A percentile compares a stretch with the other conserved stretches of the same genome.
phyloP scores from a whole-genome alignment of 129 eudicot genomes.

The Smallanthus sonchifolius region DNA sequence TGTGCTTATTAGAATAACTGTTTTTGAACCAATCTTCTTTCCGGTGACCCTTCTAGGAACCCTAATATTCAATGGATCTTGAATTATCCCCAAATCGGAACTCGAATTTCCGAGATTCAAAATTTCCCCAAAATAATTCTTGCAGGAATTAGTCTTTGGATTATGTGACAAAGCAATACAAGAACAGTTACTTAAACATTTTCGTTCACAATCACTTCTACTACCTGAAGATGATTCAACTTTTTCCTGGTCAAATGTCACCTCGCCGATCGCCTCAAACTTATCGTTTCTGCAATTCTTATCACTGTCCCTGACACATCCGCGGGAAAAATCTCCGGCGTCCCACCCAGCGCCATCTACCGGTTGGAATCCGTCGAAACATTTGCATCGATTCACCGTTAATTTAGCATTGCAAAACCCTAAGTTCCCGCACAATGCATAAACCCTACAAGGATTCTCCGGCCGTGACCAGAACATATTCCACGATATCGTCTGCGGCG shows the following conservation, averaged over 20 bases:
- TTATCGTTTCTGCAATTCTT: conserved; percentile 36
- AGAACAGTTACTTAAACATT: conserved; percentile 63
- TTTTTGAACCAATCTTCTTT: conserved; percentile 16
- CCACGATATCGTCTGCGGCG: conserved; percentile 67
- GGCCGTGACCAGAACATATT: conserved; percentile 84
- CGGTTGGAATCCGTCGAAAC: conserved; percentile 55
- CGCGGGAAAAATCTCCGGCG: conserved; percentile 59
- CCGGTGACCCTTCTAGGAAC: conserved; percentile 25
- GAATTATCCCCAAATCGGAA: conserved; percentile 35
- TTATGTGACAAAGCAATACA: conserved; percentile 60
- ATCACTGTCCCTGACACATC: conserved; percentile 46
- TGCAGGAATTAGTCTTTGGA: conserved; percentile 43
- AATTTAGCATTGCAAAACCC: conserved; percentile 48
- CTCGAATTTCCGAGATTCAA: conserved; percentile 62
- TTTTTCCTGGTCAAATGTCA: conserved; percentile 42
- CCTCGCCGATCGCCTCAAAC: conserved; percentile 57
- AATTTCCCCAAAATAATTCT: conserved; percentile 53
- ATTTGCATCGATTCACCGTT: conserved; percentile 45
- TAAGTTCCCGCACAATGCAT: conserved; percentile 66
- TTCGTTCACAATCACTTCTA: conserved; percentile 48
- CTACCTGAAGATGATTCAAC: conserved; percentile 35
- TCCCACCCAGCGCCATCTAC: conserved; percentile 47
- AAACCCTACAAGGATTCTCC: conserved; percentile 54
- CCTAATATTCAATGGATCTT: conserved; percentile 46
- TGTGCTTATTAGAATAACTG: conserved; percentile 20